phyloP scores from a whole-genome alignment of 345 rosid species.

The Cardamine resedifolia region DNA sequence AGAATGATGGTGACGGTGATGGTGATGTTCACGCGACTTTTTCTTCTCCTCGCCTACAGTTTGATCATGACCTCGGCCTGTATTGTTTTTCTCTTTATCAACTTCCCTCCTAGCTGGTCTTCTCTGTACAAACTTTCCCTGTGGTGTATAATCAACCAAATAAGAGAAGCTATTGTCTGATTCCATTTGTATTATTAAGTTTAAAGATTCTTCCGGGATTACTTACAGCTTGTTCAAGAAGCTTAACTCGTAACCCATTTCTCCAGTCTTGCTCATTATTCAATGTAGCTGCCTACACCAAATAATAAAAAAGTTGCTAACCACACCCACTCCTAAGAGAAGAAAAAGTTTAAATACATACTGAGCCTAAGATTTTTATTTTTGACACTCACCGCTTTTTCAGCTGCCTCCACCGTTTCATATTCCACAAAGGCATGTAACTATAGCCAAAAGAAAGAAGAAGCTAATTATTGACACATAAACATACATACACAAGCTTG shows the following conservation, averaged over 20 bases:
- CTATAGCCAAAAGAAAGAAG: slow-evolving; percentile 43
- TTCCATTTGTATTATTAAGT: not conserved
- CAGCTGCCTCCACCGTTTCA: slow-evolving; percentile 80
- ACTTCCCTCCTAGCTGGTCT: slow-evolving; percentile 59
- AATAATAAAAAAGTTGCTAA: slow-evolving; percentile 19
- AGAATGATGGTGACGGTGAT: slow-evolving; percentile 42
- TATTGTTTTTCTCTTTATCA: slow-evolving; percentile 52
- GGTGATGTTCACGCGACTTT: slow-evolving; percentile 45
- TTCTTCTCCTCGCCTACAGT: slow-evolving; percentile 52
- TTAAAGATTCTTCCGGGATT: not conserved
- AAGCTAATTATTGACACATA: slow-evolving; percentile 13
- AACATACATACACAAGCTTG: not conserved
- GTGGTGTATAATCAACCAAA: slow-evolving; percentile 1
- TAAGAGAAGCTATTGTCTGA: not conserved
- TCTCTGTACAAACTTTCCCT: slow-evolving; percentile 65
- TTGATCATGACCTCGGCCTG: slow-evolving; percentile 45
- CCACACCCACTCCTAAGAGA: not conserved
- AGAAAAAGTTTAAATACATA: not conserved
- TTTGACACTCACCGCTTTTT: slow-evolving; percentile 71
- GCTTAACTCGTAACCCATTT: slow-evolving; percentile 86
- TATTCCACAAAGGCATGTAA: slow-evolving; percentile 86
- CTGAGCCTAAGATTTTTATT: not conserved
- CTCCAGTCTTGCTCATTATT: slow-evolving; percentile 90
- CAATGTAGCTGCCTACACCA: slow-evolving; percentile 68
- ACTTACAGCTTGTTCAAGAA: slow-evolving; percentile 63